Evolutionary conservation across 805 yeast species (phyloP).

Genomic region (Nakazawaea holstii): DNA sequence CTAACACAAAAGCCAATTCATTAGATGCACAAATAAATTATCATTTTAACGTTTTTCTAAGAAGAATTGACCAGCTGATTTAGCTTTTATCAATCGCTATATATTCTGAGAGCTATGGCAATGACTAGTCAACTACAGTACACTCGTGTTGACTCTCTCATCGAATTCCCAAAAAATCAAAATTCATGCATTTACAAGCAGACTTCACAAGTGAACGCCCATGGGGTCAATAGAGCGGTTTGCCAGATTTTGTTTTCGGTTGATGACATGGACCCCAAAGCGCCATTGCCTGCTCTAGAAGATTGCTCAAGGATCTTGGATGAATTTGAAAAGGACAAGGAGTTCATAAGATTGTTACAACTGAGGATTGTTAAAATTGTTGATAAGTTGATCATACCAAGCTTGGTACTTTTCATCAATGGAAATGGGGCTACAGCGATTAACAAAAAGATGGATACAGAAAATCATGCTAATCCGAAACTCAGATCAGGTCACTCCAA

Average conservation of each 20-base stretch:
- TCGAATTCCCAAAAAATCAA: no score
- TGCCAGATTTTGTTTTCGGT: neutral
- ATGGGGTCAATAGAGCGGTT: neutral
- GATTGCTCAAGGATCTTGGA: neutral
- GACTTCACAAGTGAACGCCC: no score
- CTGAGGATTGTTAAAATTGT: conserved; percentile 1
- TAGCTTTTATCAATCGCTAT: no score
- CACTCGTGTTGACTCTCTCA: no score
- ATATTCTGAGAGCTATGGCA: no score
- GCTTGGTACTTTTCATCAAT: neutral
- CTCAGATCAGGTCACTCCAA: neutral
- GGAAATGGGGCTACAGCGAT: neutral
- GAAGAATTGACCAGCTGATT: no score
- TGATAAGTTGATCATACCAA: conserved; percentile 6
- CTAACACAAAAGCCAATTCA: no score
- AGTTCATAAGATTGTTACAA: conserved; percentile 1
- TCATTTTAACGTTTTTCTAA: no score
- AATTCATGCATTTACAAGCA: no score
- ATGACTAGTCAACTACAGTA: no score
- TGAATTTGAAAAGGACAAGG: neutral
- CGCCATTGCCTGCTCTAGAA: neutral
- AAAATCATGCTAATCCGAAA: neutral
- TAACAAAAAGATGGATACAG: neutral
- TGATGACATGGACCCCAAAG: neutral
- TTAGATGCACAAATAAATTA: no score